Conservation (phyloP, 768 basidiomycete species). For the Amanita subjunquillea region DNA sequence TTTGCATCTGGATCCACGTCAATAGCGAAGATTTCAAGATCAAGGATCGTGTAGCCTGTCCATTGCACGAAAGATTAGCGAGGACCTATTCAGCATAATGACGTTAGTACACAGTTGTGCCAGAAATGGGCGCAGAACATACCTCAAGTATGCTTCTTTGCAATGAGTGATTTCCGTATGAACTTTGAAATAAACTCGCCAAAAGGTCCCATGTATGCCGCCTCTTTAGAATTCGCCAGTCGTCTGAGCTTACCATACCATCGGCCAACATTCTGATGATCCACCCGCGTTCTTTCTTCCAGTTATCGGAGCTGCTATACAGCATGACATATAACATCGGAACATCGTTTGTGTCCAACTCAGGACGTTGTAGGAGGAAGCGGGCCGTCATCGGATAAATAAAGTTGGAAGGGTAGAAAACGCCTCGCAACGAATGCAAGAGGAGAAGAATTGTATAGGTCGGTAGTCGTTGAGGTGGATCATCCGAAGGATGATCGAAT, state of each 20-base stretch:
- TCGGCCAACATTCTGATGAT: constrained; percentile 77
- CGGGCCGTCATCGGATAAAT: constrained; percentile 80
- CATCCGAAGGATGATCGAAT: constrained; percentile 30
- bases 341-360: constrained; percentile 72
- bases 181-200: constrained; percentile 71
- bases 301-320: constrained; percentile 70
- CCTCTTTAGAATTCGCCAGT: constrained; percentile 75
- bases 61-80: constrained; percentile 62
- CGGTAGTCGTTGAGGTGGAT: constrained; percentile 48
- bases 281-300: constrained; percentile 87
- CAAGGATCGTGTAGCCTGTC: constrained; percentile 59
- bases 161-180: constrained; percentile 37
- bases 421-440: constrained; percentile 66
- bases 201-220: constrained; percentile 86
- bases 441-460: constrained; percentile 75
- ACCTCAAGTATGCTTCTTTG: constrained; percentile 63
- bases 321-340: constrained; percentile 88
- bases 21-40: constrained; percentile 64
- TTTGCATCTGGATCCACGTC: constrained; percentile 76
- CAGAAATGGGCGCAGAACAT: constrained; percentile 10
- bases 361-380: constrained; percentile 84
- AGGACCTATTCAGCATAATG: constrained; percentile 39
- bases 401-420: constrained; percentile 84
- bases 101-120: not conserved
- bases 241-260: constrained; percentile 61